Base-by-base conservation (phyloP, 1,284 basidiomycete species). In the Ustilago bromivora region DNA sequence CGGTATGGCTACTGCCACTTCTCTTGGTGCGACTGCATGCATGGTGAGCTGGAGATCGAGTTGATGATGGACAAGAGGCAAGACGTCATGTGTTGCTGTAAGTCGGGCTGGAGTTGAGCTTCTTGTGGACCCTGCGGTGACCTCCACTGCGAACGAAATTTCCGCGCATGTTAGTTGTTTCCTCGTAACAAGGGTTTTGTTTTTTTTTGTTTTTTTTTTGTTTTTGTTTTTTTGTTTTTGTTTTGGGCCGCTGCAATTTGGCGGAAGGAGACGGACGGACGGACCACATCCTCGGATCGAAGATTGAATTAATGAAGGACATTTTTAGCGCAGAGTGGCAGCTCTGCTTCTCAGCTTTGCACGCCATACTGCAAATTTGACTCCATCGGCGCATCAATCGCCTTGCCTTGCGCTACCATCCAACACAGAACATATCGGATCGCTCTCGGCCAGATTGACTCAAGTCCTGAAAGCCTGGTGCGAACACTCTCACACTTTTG, bases 1-100 rank as follows among this genome's bases (percentile, higher is more conserved):
- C 0, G 80, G 80, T 23, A 82, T 80, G 31, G 80, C 76, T 2
- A 82, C 80, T 15, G 79, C 80, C 38, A 82, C 80, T 23, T 57
- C 46, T 12, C 79, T 51, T 3, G 79, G 74, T 23, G 53, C 17
- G 34, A 73, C 61, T 66, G 43, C 28, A 8, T 11, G 41, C 15
- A 15, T 46, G 15, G 12, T 46, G 17, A 19, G 15, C 12, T 6
- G 31, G 19, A 15, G 23, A 31, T 31, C 2, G 49, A 31, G 49
- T 10, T 11, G 28, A 51, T 11, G 28, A 51, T 8, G 49, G 49
- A 31, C 13, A 19, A 49, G 23, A 31, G 28, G 23, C 12, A 13
- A 17, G 12, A 23, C 5, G 9, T 28, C 23, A 28, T 28, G 41
- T 15, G n/a, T 31, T 51, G 41, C 13, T 23, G 6, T 0, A 49